Evolutionary conservation across 768 basidiomycete species (phyloP).

Genomic region (Suillus occidentalis): DNA sequence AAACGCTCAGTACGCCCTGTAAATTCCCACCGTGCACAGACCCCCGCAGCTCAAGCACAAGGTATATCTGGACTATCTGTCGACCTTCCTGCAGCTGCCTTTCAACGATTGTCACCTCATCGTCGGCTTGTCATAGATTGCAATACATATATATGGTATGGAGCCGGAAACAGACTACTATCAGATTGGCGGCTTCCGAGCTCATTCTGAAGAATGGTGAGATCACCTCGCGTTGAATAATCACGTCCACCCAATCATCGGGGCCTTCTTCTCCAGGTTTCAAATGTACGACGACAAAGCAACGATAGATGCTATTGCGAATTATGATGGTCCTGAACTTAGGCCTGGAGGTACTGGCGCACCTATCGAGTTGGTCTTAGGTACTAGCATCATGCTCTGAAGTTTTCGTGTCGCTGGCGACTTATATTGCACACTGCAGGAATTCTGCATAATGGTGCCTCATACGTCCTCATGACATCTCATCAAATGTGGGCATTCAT

Average conservation of each 20-base stretch:
- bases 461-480: constrained; percentile 43
- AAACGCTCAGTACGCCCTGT: not conserved
- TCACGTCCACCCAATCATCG: not conserved
- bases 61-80: not conserved
- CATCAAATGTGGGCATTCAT: constrained; percentile 31
- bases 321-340: constrained; percentile 30
- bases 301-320: constrained; percentile 29
- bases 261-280: constrained; percentile 22
- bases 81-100: not conserved
- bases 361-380: constrained; percentile 44
- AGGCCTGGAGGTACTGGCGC: constrained; percentile 24
- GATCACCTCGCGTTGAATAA: not conserved
- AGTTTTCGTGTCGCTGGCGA: not conserved
- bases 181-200: constrained; percentile 27
- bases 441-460: constrained; percentile 42
- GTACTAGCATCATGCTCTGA: constrained; percentile 23
- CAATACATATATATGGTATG: not conserved
- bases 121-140: not conserved
- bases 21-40: constrained; percentile 1
- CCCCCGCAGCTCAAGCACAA: not conserved
- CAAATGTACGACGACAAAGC: constrained; percentile 36
- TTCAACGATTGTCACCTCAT: not conserved
- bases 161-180: constrained; percentile 20
- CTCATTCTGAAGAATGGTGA: constrained; percentile 31
- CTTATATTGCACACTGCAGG: constrained; percentile 30